A percentile compares a stretch with the other conserved stretches of the same genome.
Conservation (phyloP, 208 protist species). For the Entamoeba invadens region DNA sequence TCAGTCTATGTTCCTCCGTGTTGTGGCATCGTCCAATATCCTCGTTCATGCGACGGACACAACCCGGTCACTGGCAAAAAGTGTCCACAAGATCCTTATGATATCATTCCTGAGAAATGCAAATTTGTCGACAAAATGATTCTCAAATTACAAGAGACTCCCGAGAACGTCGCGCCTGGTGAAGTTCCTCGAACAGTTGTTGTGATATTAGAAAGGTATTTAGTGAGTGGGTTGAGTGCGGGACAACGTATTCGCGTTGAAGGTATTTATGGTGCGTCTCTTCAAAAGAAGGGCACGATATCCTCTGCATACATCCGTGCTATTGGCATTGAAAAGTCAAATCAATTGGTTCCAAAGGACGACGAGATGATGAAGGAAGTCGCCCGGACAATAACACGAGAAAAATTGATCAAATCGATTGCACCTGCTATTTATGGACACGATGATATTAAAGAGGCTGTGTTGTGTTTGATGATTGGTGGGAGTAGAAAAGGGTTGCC, state of each 20-base stretch:
- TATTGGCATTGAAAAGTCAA: slow-evolving; percentile 35
- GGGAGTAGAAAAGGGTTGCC: slow-evolving; percentile 75
- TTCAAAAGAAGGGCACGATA: slow-evolving; percentile 10
- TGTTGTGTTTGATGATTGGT: slow-evolving; percentile 84
- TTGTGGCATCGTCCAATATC: not conserved
- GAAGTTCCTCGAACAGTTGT: slow-evolving; percentile 65
- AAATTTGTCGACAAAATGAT: slow-evolving; percentile 70
- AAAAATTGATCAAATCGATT: slow-evolving; percentile 42
- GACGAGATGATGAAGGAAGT: not conserved
- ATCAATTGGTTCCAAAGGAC: slow-evolving; percentile 12
- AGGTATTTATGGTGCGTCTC: slow-evolving; percentile 38
- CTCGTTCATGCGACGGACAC: not conserved
- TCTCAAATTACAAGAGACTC: slow-evolving; percentile 74
- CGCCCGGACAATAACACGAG: slow-evolving; percentile 21
- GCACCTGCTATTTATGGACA: slow-evolving; percentile 64
- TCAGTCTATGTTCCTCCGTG: not conserved
- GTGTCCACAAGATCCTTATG: slow-evolving; percentile 57
- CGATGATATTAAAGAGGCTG: slow-evolving; percentile 64
- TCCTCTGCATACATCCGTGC: slow-evolving; percentile 41
- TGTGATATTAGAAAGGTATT: slow-evolving; percentile 62
- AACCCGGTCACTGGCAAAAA: not conserved
- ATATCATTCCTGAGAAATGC: slow-evolving; percentile 65
- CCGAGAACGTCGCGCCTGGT: slow-evolving; percentile 69
- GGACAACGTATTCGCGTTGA: slow-evolving; percentile 45
- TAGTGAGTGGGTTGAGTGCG: slow-evolving; percentile 53